Conservation (phyloP, 192 early-diverging fungal genomes). For the Linnemannia exigua region DNA sequence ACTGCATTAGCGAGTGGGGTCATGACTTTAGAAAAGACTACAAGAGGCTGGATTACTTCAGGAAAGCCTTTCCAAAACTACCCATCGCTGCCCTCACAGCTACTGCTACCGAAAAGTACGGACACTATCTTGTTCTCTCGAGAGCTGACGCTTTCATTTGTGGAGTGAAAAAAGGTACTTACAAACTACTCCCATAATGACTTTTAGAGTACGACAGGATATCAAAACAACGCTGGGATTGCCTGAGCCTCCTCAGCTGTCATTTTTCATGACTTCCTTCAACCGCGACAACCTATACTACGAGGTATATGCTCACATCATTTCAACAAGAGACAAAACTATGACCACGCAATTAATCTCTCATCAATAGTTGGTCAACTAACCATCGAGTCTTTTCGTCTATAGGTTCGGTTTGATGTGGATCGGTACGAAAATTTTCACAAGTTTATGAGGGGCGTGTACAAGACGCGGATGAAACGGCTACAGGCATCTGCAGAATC, state of each 20-base stretch:
- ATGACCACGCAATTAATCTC: neutral
- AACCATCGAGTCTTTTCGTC: neutral
- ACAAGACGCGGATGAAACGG: slow-evolving; percentile 33
- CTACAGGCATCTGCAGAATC: neutral
- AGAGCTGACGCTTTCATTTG: neutral
- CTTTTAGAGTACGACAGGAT: slow-evolving; percentile 30
- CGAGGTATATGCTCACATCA: slow-evolving; percentile 36
- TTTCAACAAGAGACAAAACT: too few relatives aligned
- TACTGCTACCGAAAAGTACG: slow-evolving; percentile 85
- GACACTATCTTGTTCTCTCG: neutral
- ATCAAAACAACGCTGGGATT: slow-evolving; percentile 30
- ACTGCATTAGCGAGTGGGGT: slow-evolving; percentile 96
- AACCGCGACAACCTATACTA: slow-evolving; percentile 47
- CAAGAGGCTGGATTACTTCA: slow-evolving; percentile 72
- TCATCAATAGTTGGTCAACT: neutral
- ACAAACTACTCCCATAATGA: neutral
- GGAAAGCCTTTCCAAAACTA: slow-evolving; percentile 74
- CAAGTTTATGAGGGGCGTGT: slow-evolving; percentile 17
- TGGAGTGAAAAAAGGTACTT: neutral
- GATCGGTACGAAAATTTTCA: slow-evolving; percentile 40
- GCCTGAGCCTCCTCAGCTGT: slow-evolving; percentile 23
- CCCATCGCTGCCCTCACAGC: slow-evolving; percentile 96
- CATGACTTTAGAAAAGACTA: slow-evolving; percentile 89
- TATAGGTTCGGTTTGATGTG: slow-evolving; percentile 40
- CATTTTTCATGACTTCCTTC: slow-evolving; percentile 33